These are phyloP conservation scores for Narthecium ossifragum DNA, from an alignment of 106 monocot species.

Conservation along the genomic window DNA sequence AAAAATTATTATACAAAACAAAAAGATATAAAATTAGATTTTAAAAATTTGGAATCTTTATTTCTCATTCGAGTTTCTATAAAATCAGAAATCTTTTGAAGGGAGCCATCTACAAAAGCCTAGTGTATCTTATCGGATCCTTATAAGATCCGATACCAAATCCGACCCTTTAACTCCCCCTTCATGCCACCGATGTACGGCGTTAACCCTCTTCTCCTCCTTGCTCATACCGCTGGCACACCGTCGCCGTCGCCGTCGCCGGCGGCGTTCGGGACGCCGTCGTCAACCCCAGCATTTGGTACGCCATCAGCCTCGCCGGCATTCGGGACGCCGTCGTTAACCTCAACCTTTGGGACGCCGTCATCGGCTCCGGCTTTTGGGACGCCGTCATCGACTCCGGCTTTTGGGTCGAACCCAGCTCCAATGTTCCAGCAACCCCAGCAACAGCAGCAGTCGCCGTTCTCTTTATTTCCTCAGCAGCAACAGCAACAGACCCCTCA, in stretches of 20 bases:
- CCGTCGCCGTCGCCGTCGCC: constrained; percentile 14
- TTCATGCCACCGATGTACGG: no score
- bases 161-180: no score
- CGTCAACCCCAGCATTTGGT: constrained; percentile 23
- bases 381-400: constrained; percentile 16
- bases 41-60: no score
- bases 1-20: no score
- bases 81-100: no score
- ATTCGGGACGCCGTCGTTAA: constrained; percentile 21
- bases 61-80: no score
- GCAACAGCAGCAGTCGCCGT: constrained; percentile 33
- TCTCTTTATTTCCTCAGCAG: constrained; percentile 15
- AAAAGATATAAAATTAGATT: no score
- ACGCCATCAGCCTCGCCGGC: constrained; percentile 17
- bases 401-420: constrained; percentile 19
- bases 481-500: constrained; percentile 14
- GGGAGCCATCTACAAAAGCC: no score
- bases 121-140: no score
- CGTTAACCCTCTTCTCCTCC: no score
- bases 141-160: no score
- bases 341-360: constrained; percentile 10
- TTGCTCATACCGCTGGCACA: constrained; percentile 15
- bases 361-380: constrained; percentile 18
- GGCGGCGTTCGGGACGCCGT: constrained; percentile 23
- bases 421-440: constrained; percentile 30